Base-by-base conservation (phyloP, 140 eudicot species). In the Bidens hawaiensis region DNA sequence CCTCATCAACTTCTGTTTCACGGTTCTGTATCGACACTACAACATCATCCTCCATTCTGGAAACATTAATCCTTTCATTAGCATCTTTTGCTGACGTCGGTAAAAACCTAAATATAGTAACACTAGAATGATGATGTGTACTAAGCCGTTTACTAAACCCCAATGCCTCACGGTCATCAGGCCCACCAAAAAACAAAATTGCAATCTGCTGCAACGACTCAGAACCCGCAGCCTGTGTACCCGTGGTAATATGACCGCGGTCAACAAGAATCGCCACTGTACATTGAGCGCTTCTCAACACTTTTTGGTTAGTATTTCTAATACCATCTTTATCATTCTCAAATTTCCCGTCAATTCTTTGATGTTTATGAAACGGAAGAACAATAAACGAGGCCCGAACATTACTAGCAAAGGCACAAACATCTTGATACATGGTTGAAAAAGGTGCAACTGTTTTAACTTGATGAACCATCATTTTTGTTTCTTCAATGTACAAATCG, bases 81-180 rank as follows among this genome's bases (percentile, higher is more conserved):
- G 62, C 69, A n/a, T 56, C 77, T 68, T 24, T 74, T 5, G 71
- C 68, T 6, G 93, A 75, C 8, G 46, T 56, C 4, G 81, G 93
- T 2, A 88, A 71, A 70, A 93, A 93, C 70, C 99, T 69, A 22
- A 93, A 78, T 8, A 93, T 65, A 0, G 99, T 88, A n/a, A 93
- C 62, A 72, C 85, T 93, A 51, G 87, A 67, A 74, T 81, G 89
- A 65, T 86, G 95, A 67, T 86, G 87, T 43, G 83, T 64, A 28
- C 95, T 88, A 38, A 93, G 77, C 23, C 96, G 94, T 76, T 72
- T 83, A 64, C 99, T 83, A 1, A 93, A 80, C 14, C 97, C 95
- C 60, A 93, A 71, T 3, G 99, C 99, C 62, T 93, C 99, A 23
- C 99, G 95, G 47, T 93, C 99, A 78, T 93, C 99, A 0, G 95